Evolutionary conservation across 2,329 filamentous ascomycete genomes (phyloP).

Genomic region (Colletotrichum horii): DNA sequence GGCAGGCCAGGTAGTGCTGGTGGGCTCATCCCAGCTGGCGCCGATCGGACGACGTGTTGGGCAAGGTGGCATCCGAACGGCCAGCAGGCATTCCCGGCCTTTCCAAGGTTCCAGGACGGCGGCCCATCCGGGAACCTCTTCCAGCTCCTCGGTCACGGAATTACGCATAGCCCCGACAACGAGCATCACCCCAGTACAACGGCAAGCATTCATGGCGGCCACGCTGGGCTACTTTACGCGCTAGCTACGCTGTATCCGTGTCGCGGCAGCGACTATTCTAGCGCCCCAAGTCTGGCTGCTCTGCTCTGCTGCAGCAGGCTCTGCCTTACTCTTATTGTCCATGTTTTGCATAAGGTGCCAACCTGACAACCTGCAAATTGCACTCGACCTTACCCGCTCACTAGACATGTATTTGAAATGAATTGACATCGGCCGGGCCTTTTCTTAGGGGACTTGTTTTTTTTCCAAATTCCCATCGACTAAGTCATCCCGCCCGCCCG

Average conservation of each 20-base stretch:
- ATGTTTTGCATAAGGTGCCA: not conserved
- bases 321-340: conserved; percentile 12
- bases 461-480: not conserved
- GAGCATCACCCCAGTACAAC: conserved; percentile 10
- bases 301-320: not conserved
- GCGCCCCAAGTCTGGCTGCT: not conserved
- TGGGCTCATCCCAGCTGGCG: not conserved
- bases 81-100: not conserved
- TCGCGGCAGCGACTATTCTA: not conserved
- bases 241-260: not conserved
- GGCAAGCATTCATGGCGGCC: not conserved
- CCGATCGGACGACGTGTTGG: conserved; percentile 16
- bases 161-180: conserved; percentile 6
- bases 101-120: not conserved
- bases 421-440: not conserved
- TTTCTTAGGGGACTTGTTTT: not conserved
- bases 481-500: not conserved
- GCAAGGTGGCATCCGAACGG: conserved; percentile 6
- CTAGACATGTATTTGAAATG: not conserved
- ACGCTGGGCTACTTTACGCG: not conserved
- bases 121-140: conserved; percentile 2
- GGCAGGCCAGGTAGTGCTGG: not conserved
- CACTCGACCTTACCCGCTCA: not conserved
- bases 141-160: conserved; percentile 11
- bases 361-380: not conserved